A percentile compares a stretch with the other conserved stretches of the same genome.
These are phyloP conservation scores for Xylaria grammica DNA, from an alignment of 495 filamentous ascomycete species.

Conservation along the genomic window DNA sequence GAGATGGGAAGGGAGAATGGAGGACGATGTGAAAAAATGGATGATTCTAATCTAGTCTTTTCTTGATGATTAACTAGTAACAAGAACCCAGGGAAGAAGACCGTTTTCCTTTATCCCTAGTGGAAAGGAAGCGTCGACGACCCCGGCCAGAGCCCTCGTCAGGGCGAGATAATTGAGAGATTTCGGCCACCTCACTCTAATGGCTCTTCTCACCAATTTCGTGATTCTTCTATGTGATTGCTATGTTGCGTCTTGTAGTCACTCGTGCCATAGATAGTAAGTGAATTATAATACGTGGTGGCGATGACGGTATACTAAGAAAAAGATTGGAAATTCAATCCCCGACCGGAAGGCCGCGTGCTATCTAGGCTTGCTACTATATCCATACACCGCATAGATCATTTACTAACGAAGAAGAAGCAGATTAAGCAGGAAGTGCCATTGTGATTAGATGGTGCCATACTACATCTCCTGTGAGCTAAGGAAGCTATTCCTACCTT, in stretches of 20 bases:
- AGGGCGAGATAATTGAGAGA: conserved; percentile 51
- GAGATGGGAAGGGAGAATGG: conserved; percentile 24
- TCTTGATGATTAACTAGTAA: conserved; percentile 35
- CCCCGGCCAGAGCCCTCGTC: conserved; percentile 46
- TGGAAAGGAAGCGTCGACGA: conserved; percentile 29
- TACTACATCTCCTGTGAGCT: too few relatives aligned
- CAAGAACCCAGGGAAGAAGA: conserved; percentile 20
- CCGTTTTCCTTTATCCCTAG: conserved; percentile 9
- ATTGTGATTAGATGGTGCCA: too few relatives aligned
- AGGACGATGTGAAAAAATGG: conserved; percentile 18
- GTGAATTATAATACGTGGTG: background rate
- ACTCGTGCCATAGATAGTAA: too few relatives aligned
- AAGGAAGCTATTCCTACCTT: too few relatives aligned
- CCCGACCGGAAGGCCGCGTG: background rate
- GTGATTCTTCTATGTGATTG: conserved; percentile 5
- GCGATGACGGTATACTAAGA: too few relatives aligned
- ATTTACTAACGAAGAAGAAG: too few relatives aligned
- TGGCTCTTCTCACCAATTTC: conserved; percentile 8
- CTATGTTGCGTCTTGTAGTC: background rate
- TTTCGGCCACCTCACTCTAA: conserved; percentile 51
- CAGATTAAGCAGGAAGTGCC: too few relatives aligned
- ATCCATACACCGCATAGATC: too few relatives aligned
- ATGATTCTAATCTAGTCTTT: conserved; percentile 32
- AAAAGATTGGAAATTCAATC: background rate
- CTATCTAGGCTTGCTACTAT: too few relatives aligned